Base-by-base conservation (phyloP, 805 yeast genomes). In the Candida pini region DNA sequence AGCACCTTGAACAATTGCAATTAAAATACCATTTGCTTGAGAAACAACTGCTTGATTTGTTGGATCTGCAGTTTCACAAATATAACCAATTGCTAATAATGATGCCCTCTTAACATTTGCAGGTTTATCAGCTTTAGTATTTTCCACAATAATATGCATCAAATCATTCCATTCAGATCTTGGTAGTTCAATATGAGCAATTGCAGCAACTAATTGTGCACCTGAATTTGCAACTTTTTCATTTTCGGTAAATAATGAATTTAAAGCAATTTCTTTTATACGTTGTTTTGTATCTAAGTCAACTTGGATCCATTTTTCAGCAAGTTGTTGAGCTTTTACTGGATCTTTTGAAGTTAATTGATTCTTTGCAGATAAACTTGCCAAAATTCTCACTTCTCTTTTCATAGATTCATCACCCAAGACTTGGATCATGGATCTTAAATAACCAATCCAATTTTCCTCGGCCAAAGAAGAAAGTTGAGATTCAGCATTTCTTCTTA, bases 1-100 rank as follows among this genome's bases (percentile, higher is more conserved):
- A 4, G 95, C 97, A 45, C 97, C 97, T 66, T 92, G 97, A 30
- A 90, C 94, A 54, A 90, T 88, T 17, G 98, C 95, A 45, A 94
- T 88, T 46, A 92, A 69, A 37, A 92, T 87, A 35, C 96, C 96
- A 59, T 86, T 86, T 15, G 95, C 80, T 60, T 89, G 95, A 5
- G 85, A 69, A 8, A 81, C 78, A 42, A 90, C 79, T 21, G 80
- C 81, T 17, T 81, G 78, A 55, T 81, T 80, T 37, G 64, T 64
- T 18, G 96, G 92, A 56, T 92, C 96, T 5, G 95, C 90, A 41
- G 81, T 74, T 62, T 92, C 98, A 64, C 98, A 92, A 45, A 92
- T 90, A 62, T 87, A 92, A 36, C 98, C 98, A 51, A 92, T 84
- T 5, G 97, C 75, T 50, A 87, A 70, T 44, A 89, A 68, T 6